These are phyloP conservation scores for Aureobasidium sp. DNA, from an alignment of 2,329 filamentous ascomycete species.

Conservation along the genomic window DNA sequence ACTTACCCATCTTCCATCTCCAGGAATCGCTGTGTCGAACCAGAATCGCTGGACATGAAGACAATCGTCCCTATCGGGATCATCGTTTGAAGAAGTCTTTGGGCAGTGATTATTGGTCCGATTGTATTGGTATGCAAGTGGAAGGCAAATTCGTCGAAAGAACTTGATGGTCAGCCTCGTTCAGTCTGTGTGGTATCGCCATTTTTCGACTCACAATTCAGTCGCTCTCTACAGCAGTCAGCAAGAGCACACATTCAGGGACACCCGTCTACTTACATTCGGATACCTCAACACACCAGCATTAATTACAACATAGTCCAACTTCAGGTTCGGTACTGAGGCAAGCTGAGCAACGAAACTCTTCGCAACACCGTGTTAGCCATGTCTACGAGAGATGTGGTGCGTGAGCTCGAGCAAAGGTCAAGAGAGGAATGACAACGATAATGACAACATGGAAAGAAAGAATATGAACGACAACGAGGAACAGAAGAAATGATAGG, in stretches of 20 bases:
- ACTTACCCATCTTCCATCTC: constrained; percentile 47
- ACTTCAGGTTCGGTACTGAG: constrained; percentile 35
- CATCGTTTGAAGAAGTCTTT: constrained; percentile 43
- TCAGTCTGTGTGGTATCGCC: background rate
- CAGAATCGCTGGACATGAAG: constrained; percentile 53
- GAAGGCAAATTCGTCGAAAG: constrained; percentile 47
- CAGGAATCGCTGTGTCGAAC: constrained; percentile 45
- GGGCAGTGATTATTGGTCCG: constrained; percentile 51
- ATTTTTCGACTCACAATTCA: constrained; percentile 37
- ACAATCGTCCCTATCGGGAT: constrained; percentile 45
- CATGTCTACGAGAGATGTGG: background rate
- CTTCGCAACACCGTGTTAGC: constrained; percentile 25
- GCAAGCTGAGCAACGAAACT: constrained; percentile 38
- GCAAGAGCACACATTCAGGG: background rate
- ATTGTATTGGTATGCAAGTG: constrained; percentile 54
- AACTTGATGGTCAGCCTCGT: constrained; percentile 28
- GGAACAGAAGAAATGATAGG: background rate
- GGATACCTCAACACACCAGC: constrained; percentile 51
- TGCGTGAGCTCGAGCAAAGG: background rate
- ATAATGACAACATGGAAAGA: background rate
- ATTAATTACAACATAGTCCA: constrained; percentile 52
- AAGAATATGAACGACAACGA: background rate
- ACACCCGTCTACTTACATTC: constrained; percentile 38
- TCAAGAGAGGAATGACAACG: background rate
- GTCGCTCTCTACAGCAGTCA: constrained; percentile 39